phyloP scores from a whole-genome alignment of 192 early-diverging fungal genomes.

The Globomyces pollinis-pini region DNA sequence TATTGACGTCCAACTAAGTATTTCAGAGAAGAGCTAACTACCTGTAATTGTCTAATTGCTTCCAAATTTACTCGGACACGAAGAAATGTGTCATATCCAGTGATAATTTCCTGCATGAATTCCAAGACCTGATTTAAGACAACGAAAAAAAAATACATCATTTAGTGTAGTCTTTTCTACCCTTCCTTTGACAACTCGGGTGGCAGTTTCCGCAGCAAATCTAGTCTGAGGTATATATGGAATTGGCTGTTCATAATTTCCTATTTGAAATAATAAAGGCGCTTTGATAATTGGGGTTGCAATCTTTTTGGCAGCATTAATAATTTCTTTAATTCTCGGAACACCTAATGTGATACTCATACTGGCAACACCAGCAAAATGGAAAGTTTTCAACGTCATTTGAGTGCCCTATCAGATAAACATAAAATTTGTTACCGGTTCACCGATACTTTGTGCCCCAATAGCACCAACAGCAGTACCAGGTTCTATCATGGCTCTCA shows the following conservation, averaged over 20 bases:
- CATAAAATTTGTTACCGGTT: too few relatives aligned
- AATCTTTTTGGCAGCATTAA: constrained; percentile 96
- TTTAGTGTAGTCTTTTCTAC: constrained; percentile 86
- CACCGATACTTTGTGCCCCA: constrained; percentile 95
- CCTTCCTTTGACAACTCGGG: constrained; percentile 94
- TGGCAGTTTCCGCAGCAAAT: constrained; percentile 53
- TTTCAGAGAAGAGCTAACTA: too few relatives aligned
- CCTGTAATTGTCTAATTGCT: constrained; percentile 75
- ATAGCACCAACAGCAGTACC: constrained; percentile 90
- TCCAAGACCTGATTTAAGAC: constrained; percentile 67
- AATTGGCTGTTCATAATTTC: constrained; percentile 19
- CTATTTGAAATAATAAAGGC: constrained; percentile 47
- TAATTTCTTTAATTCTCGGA: constrained; percentile 99
- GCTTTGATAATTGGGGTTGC: constrained; percentile 85
- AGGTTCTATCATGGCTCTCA: constrained; percentile 86
- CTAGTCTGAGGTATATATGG: neutral
- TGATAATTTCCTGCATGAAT: constrained; percentile 87
- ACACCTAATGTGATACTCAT: constrained; percentile 99
- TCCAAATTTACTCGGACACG: constrained; percentile 77
- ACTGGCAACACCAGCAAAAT: constrained; percentile 98
- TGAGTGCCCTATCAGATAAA: too few relatives aligned
- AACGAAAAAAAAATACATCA: constrained; percentile 49
- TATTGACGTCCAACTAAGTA: constrained; percentile 79
- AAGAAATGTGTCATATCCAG: constrained; percentile 64
- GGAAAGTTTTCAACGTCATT: constrained; percentile 99